phyloP scores from a whole-genome alignment of 179 eudicot species.

The Beta lomatogona region DNA sequence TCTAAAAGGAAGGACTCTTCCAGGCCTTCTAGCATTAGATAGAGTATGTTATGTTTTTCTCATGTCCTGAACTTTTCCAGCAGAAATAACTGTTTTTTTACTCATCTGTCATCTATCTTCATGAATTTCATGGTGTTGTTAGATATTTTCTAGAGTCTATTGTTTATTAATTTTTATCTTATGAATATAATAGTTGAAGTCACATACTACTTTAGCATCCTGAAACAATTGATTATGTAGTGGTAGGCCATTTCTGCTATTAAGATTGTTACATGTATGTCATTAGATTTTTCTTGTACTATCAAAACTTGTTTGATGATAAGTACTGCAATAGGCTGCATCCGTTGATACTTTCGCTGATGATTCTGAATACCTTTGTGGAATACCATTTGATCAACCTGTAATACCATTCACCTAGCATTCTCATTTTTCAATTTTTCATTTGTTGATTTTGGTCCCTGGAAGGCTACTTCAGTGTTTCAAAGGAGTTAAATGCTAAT shows the following conservation, averaged over 20 bases:
- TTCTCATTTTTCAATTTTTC: neutral
- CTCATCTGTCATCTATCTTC: neutral
- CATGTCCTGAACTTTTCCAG: neutral
- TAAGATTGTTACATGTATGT: neutral
- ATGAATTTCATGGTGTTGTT: neutral
- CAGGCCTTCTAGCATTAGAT: slow-evolving; percentile 79
- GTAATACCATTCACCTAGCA: neutral
- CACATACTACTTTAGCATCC: neutral
- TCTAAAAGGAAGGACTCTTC: slow-evolving; percentile 80
- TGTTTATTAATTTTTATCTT: neutral
- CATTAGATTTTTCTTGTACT: neutral
- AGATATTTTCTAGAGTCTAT: neutral
- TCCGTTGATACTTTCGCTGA: neutral
- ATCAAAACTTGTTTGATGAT: neutral
- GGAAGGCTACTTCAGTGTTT: neutral
- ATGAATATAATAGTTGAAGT: too few relatives aligned
- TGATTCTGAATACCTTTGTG: neutral
- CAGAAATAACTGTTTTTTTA: neutral
- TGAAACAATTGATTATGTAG: neutral
- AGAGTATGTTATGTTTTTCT: slow-evolving; percentile 50
- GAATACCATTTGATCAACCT: neutral
- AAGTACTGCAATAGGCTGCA: neutral
- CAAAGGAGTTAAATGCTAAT: neutral
- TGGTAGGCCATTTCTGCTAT: neutral
- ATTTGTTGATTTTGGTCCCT: neutral